A percentile compares a stretch with the other conserved stretches of the same genome.
Conservation (phyloP, 768 basidiomycete genomes). For the Phlebiopsis gigantea region DNA sequence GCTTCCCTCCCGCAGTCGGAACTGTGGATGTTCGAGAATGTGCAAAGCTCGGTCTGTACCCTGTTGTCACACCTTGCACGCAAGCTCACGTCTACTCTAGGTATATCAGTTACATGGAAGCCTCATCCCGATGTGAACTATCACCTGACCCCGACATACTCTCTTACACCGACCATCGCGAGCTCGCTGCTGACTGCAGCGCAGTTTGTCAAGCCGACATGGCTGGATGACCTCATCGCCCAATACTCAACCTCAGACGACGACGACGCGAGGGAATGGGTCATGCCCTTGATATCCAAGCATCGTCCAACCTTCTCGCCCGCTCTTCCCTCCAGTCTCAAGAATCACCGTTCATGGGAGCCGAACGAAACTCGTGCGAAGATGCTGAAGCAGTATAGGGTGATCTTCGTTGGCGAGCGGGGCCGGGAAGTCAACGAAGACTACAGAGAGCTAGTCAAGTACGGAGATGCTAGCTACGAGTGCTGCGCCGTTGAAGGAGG, state of each 20-base stretch:
- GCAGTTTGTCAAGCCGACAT: slow-evolving; percentile 60
- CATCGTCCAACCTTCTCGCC: slow-evolving; percentile 56
- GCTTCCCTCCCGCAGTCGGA: slow-evolving; percentile 6
- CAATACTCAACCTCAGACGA: slow-evolving; percentile 30
- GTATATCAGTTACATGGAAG: slow-evolving; percentile 48
- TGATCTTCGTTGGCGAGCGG: slow-evolving; percentile 57
- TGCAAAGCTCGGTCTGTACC: slow-evolving; percentile 43
- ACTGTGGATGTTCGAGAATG: slow-evolving; percentile 15
- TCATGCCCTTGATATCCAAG: slow-evolving; percentile 46
- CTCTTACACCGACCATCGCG: slow-evolving; percentile 44
- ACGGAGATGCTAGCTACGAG: slow-evolving; percentile 60
- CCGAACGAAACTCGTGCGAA: slow-evolving; percentile 58
- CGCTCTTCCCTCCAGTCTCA: slow-evolving; percentile 41
- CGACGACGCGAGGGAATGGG: slow-evolving; percentile 45
- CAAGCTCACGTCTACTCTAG: slow-evolving; percentile 27
- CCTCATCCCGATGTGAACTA: slow-evolving; percentile 51
- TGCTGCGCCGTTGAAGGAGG: slow-evolving; percentile 50
- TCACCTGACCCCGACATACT: slow-evolving; percentile 50
- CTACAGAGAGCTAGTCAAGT: slow-evolving; percentile 46
- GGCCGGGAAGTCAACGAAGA: slow-evolving; percentile 43
- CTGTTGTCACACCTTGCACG: background rate
- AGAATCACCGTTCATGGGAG: slow-evolving; percentile 56
- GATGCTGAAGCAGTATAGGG: slow-evolving; percentile 48
- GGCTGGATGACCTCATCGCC: slow-evolving; percentile 58
- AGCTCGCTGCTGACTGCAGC: slow-evolving; percentile 55